Conservation (phyloP, 306 rosid species). For the Gastrolobium bilobum region DNA sequence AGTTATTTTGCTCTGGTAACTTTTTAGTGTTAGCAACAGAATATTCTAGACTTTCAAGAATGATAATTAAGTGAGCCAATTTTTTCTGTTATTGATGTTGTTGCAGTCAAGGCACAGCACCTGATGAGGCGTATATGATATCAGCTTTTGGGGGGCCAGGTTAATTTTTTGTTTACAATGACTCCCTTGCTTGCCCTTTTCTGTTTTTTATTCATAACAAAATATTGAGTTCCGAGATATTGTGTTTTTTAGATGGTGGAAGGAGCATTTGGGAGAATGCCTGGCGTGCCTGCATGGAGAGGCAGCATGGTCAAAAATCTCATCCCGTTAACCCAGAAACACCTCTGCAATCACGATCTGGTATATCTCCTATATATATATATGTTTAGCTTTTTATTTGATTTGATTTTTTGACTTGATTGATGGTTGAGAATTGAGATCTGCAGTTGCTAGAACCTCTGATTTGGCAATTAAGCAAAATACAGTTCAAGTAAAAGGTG, state of each 20-base stretch:
- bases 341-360: conserved; percentile 72
- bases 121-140: conserved; percentile 93
- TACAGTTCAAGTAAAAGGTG: conserved; percentile 68
- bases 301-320: conserved; percentile 72
- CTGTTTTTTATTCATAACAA: background rate
- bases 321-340: conserved; percentile 72
- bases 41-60: background rate
- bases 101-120: conserved; percentile 93
- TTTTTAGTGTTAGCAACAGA: conserved; percentile 21
- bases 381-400: background rate
- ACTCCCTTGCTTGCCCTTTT: background rate
- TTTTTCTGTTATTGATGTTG: conserved; percentile 46
- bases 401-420: conserved; percentile 25
- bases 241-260: conserved; percentile 75
- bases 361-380: conserved; percentile 48
- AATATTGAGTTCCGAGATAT: conserved; percentile 44
- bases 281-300: conserved; percentile 81
- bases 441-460: conserved; percentile 66
- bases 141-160: conserved; percentile 98
- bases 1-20: conserved; percentile 2
- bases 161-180: conserved; percentile 45
- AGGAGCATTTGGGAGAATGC: conserved; percentile 85
- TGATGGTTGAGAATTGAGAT: conserved; percentile 49
- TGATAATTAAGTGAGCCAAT: conserved; percentile 26
- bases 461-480: conserved; percentile 78